These are phyloP conservation scores for Earliella scabrosa DNA, from an alignment of 1,284 basidiomycete genomes.

Conservation along the genomic window DNA sequence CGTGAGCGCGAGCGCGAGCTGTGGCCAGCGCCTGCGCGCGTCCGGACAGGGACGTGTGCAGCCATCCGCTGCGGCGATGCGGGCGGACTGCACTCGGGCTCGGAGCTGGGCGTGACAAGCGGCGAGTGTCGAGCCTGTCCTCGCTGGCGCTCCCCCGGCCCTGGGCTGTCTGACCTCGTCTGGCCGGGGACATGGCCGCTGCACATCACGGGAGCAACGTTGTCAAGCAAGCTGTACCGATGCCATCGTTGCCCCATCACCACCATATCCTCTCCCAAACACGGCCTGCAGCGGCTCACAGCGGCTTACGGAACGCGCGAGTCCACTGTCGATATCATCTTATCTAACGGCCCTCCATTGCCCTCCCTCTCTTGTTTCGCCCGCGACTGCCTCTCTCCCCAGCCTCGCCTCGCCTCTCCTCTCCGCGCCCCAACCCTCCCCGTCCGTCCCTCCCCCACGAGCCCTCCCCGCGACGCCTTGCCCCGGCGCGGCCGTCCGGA, in stretches of 20 bases:
- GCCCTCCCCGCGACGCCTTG: conserved; percentile 27
- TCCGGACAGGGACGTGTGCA: too few relatives aligned
- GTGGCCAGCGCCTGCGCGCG: too few relatives aligned
- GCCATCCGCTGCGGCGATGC: too few relatives aligned
- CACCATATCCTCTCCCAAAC: conserved; percentile 17
- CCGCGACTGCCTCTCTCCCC: conserved; percentile 6
- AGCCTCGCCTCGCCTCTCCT: conserved; percentile 10
- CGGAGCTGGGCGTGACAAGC: too few relatives aligned
- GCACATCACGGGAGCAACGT: conserved; percentile 32
- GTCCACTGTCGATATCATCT: conserved; percentile 35
- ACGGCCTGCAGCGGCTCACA: conserved; percentile 18
- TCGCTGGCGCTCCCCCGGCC: conserved; percentile 25
- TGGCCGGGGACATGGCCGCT: conserved; percentile 17
- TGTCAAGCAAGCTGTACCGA: conserved; percentile 33
- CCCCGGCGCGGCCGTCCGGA: too few relatives aligned
- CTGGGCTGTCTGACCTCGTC: conserved; percentile 14
- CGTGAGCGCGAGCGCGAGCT: too few relatives aligned
- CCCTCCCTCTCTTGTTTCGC: conserved; percentile 20
- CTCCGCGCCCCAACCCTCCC: neutral
- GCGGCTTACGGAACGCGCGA: neutral
- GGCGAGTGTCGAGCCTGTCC: neutral
- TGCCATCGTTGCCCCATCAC: conserved; percentile 33
- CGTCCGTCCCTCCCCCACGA: neutral
- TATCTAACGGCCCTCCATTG: conserved; percentile 26
- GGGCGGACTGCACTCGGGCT: too few relatives aligned